phyloP scores from a whole-genome alignment of 2,329 filamentous ascomycete genomes.

The Escovopsis sp. region DNA sequence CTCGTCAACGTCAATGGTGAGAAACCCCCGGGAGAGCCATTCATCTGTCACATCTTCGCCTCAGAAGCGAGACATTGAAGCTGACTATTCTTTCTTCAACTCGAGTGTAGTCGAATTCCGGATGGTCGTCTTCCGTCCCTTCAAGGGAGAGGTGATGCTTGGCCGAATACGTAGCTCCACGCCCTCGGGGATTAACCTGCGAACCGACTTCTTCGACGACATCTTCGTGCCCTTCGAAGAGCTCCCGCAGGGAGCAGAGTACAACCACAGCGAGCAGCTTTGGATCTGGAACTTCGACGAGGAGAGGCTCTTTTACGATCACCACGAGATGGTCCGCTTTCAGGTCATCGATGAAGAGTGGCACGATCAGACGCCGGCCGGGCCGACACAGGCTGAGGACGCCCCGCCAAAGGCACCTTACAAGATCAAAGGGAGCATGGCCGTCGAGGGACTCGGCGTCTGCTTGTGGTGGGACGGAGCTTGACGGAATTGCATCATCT shows the following conservation, averaged over 20 bases:
- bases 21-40: conserved; percentile 6
- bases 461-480: conserved; percentile 48
- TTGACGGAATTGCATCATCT: conserved; percentile 1
- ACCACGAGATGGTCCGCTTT: conserved; percentile 76
- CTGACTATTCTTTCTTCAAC: background rate
- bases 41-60: no score
- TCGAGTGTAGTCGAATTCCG: conserved; percentile 64
- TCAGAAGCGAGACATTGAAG: conserved; percentile 3
- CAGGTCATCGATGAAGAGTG: conserved; percentile 78
- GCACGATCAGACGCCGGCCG: conserved; percentile 71
- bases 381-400: conserved; percentile 47
- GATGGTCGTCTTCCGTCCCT: conserved; percentile 84
- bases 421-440: conserved; percentile 51
- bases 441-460: conserved; percentile 44
- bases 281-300: conserved; percentile 76
- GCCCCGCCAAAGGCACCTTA: conserved; percentile 54
- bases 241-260: conserved; percentile 61
- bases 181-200: conserved; percentile 59
- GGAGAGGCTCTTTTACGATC: conserved; percentile 71
- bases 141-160: conserved; percentile 83
- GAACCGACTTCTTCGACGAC: conserved; percentile 87
- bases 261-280: conserved; percentile 59
- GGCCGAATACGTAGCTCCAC: conserved; percentile 68
- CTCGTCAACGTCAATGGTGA: conserved; percentile 87
- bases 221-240: conserved; percentile 66